Evolutionary conservation across 257 asterid genomes (phyloP), one percentile per base, ranked within the genome.

Genomic region (Cordia subcordata): DNA sequence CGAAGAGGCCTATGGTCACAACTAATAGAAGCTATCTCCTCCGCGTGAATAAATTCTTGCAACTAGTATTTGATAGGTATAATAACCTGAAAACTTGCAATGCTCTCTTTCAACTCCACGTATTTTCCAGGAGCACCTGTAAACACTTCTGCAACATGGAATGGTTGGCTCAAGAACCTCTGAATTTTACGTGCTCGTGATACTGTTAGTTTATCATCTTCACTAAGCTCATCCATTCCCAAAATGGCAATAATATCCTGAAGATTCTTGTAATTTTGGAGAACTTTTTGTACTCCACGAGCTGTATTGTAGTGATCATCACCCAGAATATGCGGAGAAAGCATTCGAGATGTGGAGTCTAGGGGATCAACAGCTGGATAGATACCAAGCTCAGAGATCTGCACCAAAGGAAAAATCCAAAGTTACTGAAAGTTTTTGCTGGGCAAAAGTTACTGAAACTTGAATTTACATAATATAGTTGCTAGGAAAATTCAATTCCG

Each of bases 141-240:
- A 82, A 92, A 92, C 65, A 92, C 99, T 82, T 92, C 99, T 5
- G 99, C 99, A 21, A 92, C 99, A 58, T 92, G 99, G 96, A 92
- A 92, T 56, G 99, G 99, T 78, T 92, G 99, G 76, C 99, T 92
- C 81, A 92, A 75, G 76, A 86, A 92, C 49, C 89, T 66, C 49
- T 76, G 86, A 66, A 92, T 88, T 47, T 92, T 92, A 63, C 99
- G 95, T 20, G 99, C 99, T 74, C 96, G 99, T 8, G 96, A 93
- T 44, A 92, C 99, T 13, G 96, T 88, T 84, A 92, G 72, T 70
- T 92, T 92, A 78, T 88, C 99, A 49, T 92, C 99, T 72, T 92
- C 99, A 77, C 99, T 92, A 17, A 92, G 96, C 82, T 92, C 99
- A 68, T 92, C 99, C 99, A 92, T 86, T 71, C 99, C 99, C 50